Percentiles rank a stretch among this genome's conserved stretches.
Conservation (phyloP, 2,329 filamentous ascomycete genomes). For the Clonostachys chloroleuca region DNA sequence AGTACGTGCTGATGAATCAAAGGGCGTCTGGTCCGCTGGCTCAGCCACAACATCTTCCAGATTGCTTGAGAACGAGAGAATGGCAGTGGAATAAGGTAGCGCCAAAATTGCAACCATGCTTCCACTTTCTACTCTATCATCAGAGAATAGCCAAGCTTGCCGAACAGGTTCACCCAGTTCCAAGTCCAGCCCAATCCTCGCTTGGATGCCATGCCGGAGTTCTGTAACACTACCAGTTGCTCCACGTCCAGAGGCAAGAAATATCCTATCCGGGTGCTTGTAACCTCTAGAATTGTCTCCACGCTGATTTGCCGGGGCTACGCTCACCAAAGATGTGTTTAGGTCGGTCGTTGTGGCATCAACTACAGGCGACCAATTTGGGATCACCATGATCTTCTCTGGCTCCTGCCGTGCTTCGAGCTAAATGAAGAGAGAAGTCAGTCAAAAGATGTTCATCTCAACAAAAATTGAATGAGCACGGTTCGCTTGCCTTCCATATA, state of each 20-base stretch:
- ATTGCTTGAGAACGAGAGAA: slow-evolving; percentile 44
- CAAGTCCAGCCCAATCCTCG: slow-evolving; percentile 57
- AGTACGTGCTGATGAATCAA: slow-evolving; percentile 50
- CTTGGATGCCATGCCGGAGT: slow-evolving; percentile 65
- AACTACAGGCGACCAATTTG: slow-evolving; percentile 58
- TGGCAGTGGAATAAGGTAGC: slow-evolving; percentile 40
- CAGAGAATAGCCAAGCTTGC: slow-evolving; percentile 37
- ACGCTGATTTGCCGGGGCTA: background rate
- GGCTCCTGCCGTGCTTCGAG: slow-evolving; percentile 45
- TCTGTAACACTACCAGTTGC: slow-evolving; percentile 61
- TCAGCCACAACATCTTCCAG: slow-evolving; percentile 38
- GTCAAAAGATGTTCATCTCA: background rate
- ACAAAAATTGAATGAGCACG: slow-evolving; percentile 4
- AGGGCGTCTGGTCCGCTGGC: slow-evolving; percentile 30
- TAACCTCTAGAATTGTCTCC: slow-evolving; percentile 8
- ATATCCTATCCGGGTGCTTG: slow-evolving; percentile 48
- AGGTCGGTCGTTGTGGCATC: slow-evolving; percentile 26
- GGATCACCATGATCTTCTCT: slow-evolving; percentile 42
- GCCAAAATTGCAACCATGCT: slow-evolving; percentile 36
- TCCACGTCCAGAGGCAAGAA: slow-evolving; percentile 62
- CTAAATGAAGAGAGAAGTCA: slow-evolving; percentile 28
- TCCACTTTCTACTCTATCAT: slow-evolving; percentile 1
- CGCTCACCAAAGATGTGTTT: background rate
- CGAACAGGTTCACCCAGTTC: slow-evolving; percentile 43
- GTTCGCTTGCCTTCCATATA: slow-evolving; percentile 60